Conservation (phyloP, 192 early-diverging fungal genomes). For the Coemansia brasiliensis region DNA sequence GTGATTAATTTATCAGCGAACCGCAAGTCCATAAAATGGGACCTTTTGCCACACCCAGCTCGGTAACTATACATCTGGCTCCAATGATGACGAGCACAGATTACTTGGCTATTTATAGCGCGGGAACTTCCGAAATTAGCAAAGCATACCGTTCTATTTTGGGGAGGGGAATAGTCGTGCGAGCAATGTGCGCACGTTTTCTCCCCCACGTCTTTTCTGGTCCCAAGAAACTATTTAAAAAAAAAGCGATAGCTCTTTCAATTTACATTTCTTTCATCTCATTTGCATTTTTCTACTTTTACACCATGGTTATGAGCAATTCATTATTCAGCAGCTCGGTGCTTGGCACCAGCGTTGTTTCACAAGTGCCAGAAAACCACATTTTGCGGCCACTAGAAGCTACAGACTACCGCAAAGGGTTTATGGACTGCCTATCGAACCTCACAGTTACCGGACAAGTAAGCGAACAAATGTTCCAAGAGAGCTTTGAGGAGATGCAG, state of each 20-base stretch:
- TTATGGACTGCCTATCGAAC: conserved; percentile 66
- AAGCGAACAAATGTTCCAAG: conserved; percentile 68
- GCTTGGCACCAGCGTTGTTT: conserved; percentile 67
- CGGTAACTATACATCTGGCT: too few species aligned
- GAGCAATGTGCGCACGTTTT: too few species aligned
- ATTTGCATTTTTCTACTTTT: not conserved
- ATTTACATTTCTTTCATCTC: not conserved
- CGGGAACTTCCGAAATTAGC: too few species aligned
- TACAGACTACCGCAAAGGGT: conserved; percentile 79
- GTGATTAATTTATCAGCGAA: too few species aligned
- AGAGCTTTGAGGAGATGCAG: conserved; percentile 77
- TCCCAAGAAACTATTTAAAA: not conserved
- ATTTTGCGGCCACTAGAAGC: conserved; percentile 72
- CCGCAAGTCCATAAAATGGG: too few species aligned
- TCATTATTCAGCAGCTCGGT: conserved; percentile 51
- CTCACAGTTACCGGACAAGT: conserved; percentile 79
- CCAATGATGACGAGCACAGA: too few species aligned
- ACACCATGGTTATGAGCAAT: conserved; percentile 41
- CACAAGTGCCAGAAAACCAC: conserved; percentile 66
- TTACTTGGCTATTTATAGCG: too few species aligned
- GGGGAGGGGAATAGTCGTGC: too few species aligned
- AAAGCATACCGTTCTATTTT: too few species aligned
- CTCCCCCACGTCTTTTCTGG: not conserved
- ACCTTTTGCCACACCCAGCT: too few species aligned
- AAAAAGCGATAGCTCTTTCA: not conserved